Conservation (phyloP, 1,284 basidiomycete species). For the Marasmius fiardii region DNA sequence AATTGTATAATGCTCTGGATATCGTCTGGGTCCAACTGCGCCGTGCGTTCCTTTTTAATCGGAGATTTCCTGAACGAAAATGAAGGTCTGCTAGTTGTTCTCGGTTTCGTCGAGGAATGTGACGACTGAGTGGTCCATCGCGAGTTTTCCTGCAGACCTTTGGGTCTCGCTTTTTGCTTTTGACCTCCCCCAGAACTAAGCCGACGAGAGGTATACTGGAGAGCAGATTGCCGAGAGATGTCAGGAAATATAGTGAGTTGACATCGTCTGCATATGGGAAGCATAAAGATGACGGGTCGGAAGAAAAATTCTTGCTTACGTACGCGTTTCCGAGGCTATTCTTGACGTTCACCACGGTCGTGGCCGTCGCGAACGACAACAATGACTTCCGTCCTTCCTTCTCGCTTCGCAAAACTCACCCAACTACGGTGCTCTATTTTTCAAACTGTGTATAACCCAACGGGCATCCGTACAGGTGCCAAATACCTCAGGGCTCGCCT, state of each 20-base stretch:
- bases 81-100: too few species aligned
- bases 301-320: neutral
- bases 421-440: slow-evolving; percentile 71
- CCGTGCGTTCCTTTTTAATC: too few species aligned
- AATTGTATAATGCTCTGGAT: slow-evolving; percentile 17
- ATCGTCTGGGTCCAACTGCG: neutral
- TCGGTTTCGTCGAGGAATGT: too few species aligned
- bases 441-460: slow-evolving; percentile 82
- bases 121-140: neutral
- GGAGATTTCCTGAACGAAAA: too few species aligned
- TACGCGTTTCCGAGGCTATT: neutral
- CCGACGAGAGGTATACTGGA: neutral
- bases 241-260: neutral
- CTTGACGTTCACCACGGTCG: neutral
- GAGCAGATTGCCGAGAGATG: neutral
- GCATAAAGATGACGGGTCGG: neutral
- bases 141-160: neutral
- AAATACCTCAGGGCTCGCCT: slow-evolving; percentile 80
- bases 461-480: slow-evolving; percentile 72
- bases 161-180: neutral
- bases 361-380: neutral
- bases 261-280: neutral
- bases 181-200: neutral
- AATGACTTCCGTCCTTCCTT: slow-evolving; percentile 34
- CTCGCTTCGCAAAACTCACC: slow-evolving; percentile 50